Base-by-base conservation (phyloP, 805 yeast species). In the Metschnikowia lunata region DNA sequence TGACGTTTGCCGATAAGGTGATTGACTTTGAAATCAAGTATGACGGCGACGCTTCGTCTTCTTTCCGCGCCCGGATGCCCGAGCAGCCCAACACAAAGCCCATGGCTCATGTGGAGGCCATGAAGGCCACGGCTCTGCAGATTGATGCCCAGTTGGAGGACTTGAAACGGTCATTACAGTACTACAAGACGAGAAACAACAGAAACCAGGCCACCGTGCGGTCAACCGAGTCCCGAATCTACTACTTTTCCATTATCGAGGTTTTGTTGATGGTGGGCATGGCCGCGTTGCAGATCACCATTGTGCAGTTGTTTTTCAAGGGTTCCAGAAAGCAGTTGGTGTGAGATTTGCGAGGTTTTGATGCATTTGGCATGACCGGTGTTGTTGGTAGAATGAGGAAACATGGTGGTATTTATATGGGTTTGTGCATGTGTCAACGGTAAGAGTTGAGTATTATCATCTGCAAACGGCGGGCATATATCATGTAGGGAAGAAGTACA, bases 201-300 rank as follows among this genome's bases (percentile, higher is more conserved):
- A 79, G 98, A 69, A 91, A 91, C 69, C 93, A 88, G 78, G 79
- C 84, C 40, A 88, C 96, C 35, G 96, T 88, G 50, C 74, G 75
- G 63, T 79, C 88, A 40, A 88, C 96, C 29, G 87, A 83, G 58
- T 70, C 82, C 14, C 80, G 95, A 61, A 76, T 88, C 47, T 83
- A 85, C 60, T 87, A 83, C 78, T 78, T 86, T 59, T 81, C 90
- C 37, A 67, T 86, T 42, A 66, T 80, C 46, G 89, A 84, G 61
- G 85, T 87, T 51, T 61, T 79, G 34, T 71, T 84, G 55, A 85
- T 85, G 78, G 87, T 84, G 39, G 82, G 80, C 31, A 80, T 85
- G 85, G 86, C 88, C 14, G 71, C 69, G 26, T 74, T 81, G 57
- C 93, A 85, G 61, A 79, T 84, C 41, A 63, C 77, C 26, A 74